These are phyloP conservation scores for Cystobasidium onofrii DNA, from an alignment of 768 basidiomycete genomes.

Conservation along the genomic window DNA sequence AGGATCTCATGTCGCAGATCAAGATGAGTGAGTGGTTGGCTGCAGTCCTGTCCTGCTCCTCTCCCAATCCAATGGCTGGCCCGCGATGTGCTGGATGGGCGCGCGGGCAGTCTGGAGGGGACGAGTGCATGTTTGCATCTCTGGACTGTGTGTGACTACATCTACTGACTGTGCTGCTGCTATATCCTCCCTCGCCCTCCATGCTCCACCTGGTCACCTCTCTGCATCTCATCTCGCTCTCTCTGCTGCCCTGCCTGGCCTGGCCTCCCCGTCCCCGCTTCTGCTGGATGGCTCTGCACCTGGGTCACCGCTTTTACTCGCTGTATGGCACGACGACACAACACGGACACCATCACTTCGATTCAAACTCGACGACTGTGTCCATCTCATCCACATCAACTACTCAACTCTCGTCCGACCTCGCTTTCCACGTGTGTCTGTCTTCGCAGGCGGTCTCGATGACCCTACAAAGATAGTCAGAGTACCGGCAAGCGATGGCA, in stretches of 20 bases:
- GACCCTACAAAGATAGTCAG: constrained; percentile 95
- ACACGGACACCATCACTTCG: no score
- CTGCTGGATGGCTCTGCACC: background rate
- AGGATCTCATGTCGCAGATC: constrained; percentile 23
- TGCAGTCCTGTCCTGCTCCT: background rate
- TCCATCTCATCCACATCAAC: no score
- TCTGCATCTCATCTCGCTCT: background rate
- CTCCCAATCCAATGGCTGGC: background rate
- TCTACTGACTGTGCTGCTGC: background rate
- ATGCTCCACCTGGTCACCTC: background rate
- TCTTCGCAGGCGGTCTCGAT: constrained; percentile 52
- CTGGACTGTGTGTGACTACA: no score
- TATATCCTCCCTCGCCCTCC: background rate
- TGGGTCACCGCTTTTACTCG: background rate
- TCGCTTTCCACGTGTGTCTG: background rate
- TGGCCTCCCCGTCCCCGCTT: background rate
- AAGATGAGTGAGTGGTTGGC: constrained; percentile 16
- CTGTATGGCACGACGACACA: no score
- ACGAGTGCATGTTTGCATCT: background rate
- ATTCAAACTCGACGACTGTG: no score
- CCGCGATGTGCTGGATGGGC: background rate
- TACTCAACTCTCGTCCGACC: no score
- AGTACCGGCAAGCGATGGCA: constrained; percentile 90
- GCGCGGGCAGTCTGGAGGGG: background rate
- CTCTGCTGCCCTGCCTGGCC: background rate